Evolutionary conservation across 345 rosid species (phyloP).

Genomic region (Eucalyptus melliodora): DNA sequence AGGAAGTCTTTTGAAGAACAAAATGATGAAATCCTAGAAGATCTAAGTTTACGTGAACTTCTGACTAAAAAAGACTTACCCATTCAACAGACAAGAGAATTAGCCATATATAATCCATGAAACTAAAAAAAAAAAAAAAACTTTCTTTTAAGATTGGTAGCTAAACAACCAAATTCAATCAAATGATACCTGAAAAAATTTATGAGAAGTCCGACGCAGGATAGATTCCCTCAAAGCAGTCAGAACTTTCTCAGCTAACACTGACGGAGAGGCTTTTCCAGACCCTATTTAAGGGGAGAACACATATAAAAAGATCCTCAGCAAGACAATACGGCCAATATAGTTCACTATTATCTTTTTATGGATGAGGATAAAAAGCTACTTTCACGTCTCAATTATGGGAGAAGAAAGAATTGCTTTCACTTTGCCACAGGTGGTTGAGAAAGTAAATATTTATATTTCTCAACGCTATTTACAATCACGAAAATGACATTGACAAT

Average conservation of each 20-base stretch:
- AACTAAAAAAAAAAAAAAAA: neutral
- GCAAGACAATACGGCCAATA: neutral
- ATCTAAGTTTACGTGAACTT: neutral
- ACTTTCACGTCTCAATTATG: neutral
- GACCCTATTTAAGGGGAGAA: conserved; percentile 4
- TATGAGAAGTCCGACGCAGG: conserved; percentile 50
- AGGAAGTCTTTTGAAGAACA: neutral
- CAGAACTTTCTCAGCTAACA: conserved; percentile 47
- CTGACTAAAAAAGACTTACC: neutral
- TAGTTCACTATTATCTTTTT: neutral
- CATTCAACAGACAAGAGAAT: neutral
- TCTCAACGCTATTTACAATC: neutral
- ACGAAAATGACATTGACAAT: neutral
- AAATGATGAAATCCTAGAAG: neutral
- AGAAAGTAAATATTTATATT: neutral
- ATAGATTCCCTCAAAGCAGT: conserved; percentile 53
- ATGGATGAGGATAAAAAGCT: neutral
- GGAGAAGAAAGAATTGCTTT: neutral
- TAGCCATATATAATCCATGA: neutral
- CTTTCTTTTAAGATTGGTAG: neutral
- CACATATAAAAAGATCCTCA: neutral
- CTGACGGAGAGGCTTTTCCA: neutral
- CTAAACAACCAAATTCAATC: neutral
- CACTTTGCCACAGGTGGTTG: neutral
- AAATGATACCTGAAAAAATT: conserved; percentile 41